phyloP scores from a whole-genome alignment of 208 protist genomes.

The Trypanosoma brucei region DNA sequence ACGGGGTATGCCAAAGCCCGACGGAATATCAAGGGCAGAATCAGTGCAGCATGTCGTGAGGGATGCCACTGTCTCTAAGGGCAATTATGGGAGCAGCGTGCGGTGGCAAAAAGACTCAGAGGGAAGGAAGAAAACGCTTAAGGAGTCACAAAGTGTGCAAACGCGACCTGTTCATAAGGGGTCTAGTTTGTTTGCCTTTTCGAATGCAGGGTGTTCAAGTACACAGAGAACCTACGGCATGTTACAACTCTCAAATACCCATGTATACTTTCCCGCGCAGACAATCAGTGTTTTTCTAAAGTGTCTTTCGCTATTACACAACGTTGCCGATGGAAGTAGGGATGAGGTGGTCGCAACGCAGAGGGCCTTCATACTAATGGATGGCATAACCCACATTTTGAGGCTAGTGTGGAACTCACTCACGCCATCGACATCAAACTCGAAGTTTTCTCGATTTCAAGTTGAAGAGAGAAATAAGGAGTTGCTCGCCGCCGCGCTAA shows the following conservation, averaged over 20 bases:
- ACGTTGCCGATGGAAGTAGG: conserved; percentile 9
- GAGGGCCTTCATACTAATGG: conserved; percentile 12
- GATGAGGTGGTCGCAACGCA: conserved; percentile 4
- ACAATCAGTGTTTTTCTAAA: conserved; percentile 10
- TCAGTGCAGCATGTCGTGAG: background rate
- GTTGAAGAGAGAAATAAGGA: conserved; percentile 7
- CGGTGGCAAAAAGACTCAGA: background rate
- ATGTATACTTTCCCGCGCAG: conserved; percentile 1
- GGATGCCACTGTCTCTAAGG: background rate
- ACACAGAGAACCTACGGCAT: background rate
- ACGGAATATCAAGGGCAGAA: background rate
- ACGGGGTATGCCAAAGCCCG: background rate
- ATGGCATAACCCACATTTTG: conserved; percentile 18
- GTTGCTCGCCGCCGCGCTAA: conserved; percentile 27
- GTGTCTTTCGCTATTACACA: conserved; percentile 20
- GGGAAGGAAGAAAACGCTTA: background rate
- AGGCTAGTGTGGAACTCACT: conserved; percentile 8
- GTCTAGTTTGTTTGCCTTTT: background rate
- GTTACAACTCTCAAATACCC: background rate
- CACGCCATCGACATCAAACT: conserved; percentile 14
- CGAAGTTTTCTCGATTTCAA: background rate
- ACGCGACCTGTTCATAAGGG: background rate
- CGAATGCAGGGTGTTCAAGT: background rate
- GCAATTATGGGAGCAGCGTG: background rate
- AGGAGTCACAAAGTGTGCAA: too few species aligned